Base-by-base conservation (phyloP, 305 asterid species). In the Fraxinus nigra region DNA sequence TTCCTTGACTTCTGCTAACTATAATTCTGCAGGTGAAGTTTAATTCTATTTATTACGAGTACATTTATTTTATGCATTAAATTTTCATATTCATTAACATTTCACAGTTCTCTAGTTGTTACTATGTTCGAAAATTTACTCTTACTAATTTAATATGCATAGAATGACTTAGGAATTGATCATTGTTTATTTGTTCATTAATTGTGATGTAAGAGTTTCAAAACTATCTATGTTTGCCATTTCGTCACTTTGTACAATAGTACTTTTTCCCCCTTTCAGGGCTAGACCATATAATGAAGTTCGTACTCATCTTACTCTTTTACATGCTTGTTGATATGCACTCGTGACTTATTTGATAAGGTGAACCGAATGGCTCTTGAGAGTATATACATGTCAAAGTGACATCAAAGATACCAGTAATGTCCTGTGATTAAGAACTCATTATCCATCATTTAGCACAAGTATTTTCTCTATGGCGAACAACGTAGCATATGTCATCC, bases 11-110 rank as follows among this genome's bases (percentile, higher is more conserved):
- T 76, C 85, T 4, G 33, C 48, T 56, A 83, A 77, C 65, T 80
- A 73, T 80, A 84, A 75, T 54, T 85, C 91, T 77, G 88, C 90
- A 83, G 87, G 85, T 85, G 4, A 69, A 69, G 75, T 69, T 69
- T 30, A 28, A 30, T 30, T 69, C 24, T 69, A 69, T 69, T 30
- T 30, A 4, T 24, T 65, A 24, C n/a, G 5, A 9, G 7, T 13
- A 10, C 14, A 2, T 26, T 34, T 63, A 35, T 20, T 30, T 16
- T 14, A 63, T 80, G 11, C 72, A 4, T 8, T 8, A 40, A 2
- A n/a, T 67, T 43, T 54, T 20, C 24, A 6, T 43, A 34, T 5
- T 43, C 3, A 2, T 46, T 3, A 65, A 20, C 14, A 77, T 54
- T 82, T 74, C 67, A 61, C 37, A 56, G 18, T 78, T 65, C 30